These are phyloP conservation scores for Aristolochia fimbriata DNA, from an alignment of 164 flowering plant species.

Conservation along the genomic window DNA sequence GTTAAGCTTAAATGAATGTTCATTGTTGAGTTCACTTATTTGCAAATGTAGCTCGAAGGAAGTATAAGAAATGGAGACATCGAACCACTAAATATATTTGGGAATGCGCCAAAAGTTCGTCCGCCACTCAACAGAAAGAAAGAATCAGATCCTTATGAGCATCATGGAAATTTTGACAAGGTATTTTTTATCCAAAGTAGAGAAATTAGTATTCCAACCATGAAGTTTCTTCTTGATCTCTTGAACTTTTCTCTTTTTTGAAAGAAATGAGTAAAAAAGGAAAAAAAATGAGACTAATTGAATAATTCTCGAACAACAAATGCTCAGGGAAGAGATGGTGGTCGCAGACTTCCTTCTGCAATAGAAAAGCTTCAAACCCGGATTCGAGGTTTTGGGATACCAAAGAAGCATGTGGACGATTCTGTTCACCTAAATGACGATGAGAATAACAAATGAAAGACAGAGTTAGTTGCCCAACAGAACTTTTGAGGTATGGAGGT, in stretches of 20 bases:
- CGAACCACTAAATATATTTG: slow-evolving; percentile 48
- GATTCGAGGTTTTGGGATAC: slow-evolving; percentile 28
- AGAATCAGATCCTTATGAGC: slow-evolving; percentile 14
- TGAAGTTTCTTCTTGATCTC: not conserved
- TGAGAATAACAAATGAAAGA: slow-evolving; percentile 23
- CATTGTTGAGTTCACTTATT: not conserved
- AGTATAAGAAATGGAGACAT: slow-evolving; percentile 74
- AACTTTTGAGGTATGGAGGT: too few relatives aligned
- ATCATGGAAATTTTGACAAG: slow-evolving; percentile 18
- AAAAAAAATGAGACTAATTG: not conserved
- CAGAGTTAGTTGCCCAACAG: not conserved
- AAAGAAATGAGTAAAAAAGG: too few relatives aligned
- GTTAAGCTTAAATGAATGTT: not conserved
- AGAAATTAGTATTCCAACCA: not conserved
- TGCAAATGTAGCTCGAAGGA: slow-evolving; percentile 65
- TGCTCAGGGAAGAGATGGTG: slow-evolving; percentile 17
- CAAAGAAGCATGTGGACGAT: slow-evolving; percentile 18
- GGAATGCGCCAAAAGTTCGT: slow-evolving; percentile 20
- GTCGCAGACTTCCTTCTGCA: slow-evolving; percentile 30
- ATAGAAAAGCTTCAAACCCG: slow-evolving; percentile 32
- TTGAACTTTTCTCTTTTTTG: not conserved
- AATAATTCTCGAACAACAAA: slow-evolving; percentile 3
- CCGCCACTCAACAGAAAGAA: slow-evolving; percentile 27
- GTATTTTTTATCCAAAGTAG: slow-evolving; percentile 12
- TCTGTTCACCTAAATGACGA: slow-evolving; percentile 23